phyloP scores from a whole-genome alignment of 768 basidiomycete genomes.

The Asterophora parasitica region DNA sequence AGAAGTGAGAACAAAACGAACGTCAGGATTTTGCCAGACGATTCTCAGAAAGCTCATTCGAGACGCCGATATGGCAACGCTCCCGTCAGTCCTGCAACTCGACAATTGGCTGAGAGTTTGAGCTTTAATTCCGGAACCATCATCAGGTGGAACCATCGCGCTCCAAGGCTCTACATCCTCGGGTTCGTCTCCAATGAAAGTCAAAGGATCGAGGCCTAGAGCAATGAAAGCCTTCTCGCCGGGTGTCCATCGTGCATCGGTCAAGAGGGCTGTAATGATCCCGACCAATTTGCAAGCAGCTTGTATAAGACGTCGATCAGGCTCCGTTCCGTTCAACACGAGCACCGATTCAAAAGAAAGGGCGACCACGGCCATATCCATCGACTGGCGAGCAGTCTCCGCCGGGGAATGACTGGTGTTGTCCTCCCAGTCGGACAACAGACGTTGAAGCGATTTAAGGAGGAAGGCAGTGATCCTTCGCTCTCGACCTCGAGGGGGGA shows the following conservation, averaged over 20 bases:
- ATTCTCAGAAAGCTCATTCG: conserved; percentile 45
- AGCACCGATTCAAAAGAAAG: conserved; percentile 69
- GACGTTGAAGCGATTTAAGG: conserved; percentile 52
- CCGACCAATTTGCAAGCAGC: conserved; percentile 49
- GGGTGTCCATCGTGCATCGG: conserved; percentile 47
- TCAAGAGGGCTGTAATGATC: conserved; percentile 32
- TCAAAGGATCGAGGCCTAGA: conserved; percentile 61
- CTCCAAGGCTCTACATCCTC: conserved; percentile 28
- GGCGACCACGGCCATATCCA: conserved; percentile 67
- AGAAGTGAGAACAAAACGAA: conserved; percentile 29
- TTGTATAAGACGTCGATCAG: conserved; percentile 60
- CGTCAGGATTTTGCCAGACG: conserved; percentile 69
- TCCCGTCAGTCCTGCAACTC: conserved; percentile 7
- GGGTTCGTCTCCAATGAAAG: conserved; percentile 31
- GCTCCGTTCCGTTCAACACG: conserved; percentile 55
- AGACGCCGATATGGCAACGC: conserved; percentile 12
- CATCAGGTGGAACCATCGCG: conserved; percentile 43
- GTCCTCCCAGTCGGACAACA: conserved; percentile 45
- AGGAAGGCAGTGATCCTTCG: conserved; percentile 60
- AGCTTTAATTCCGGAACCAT: conserved; percentile 59
- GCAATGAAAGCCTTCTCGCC: conserved; percentile 64
- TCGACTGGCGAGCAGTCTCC: conserved; percentile 57
- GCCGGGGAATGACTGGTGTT: conserved; percentile 41
- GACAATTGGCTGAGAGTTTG: conserved; percentile 40
- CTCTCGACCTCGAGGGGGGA: conserved; percentile 53